Evolutionary conservation across 805 yeast species (phyloP).

Genomic region (Komagataella pseudopastoris): DNA sequence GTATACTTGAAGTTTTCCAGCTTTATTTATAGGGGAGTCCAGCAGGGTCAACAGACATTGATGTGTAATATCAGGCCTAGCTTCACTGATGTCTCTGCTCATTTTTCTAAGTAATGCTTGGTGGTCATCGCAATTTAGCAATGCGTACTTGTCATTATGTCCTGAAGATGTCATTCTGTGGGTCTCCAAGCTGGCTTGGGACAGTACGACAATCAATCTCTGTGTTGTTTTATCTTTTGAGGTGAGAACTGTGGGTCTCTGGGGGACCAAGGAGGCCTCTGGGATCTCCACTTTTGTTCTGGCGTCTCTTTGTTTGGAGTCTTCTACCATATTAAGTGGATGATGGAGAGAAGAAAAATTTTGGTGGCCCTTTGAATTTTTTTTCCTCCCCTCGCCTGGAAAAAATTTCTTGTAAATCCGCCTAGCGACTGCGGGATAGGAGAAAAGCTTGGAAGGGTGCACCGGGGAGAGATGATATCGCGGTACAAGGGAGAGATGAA

Average conservation of each 20-base stretch:
- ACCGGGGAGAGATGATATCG: neutral
- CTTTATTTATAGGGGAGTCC: conserved; percentile 97
- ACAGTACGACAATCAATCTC: conserved; percentile 84
- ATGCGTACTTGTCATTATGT: conserved; percentile 77
- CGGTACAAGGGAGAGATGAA: neutral
- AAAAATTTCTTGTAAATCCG: neutral
- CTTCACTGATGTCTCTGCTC: conserved; percentile 96
- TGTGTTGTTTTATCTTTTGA: conserved; percentile 81
- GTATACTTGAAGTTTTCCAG: conserved; percentile 92
- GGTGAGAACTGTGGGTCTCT: conserved; percentile 66
- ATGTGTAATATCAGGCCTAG: conserved; percentile 98
- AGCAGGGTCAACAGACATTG: conserved; percentile 88
- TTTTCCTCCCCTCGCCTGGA: neutral
- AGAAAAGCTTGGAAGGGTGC: neutral
- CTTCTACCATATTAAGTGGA: conserved; percentile 24
- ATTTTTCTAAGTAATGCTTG: conserved; percentile 89
- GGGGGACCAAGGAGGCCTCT: conserved; percentile 70
- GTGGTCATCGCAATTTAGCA: conserved; percentile 95
- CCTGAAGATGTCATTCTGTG: conserved; percentile 77
- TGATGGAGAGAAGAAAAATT: neutral
- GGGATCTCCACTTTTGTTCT: conserved; percentile 16
- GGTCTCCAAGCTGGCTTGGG: conserved; percentile 93
- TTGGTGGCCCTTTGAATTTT: neutral
- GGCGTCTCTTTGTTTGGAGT: conserved; percentile 33
- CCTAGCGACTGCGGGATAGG: neutral